A percentile compares a stretch with the other conserved stretches of the same genome.
These are phyloP conservation scores for Paspalum vaginatum DNA, from an alignment of 176 grass and related monocot genomes.

Conservation along the genomic window DNA sequence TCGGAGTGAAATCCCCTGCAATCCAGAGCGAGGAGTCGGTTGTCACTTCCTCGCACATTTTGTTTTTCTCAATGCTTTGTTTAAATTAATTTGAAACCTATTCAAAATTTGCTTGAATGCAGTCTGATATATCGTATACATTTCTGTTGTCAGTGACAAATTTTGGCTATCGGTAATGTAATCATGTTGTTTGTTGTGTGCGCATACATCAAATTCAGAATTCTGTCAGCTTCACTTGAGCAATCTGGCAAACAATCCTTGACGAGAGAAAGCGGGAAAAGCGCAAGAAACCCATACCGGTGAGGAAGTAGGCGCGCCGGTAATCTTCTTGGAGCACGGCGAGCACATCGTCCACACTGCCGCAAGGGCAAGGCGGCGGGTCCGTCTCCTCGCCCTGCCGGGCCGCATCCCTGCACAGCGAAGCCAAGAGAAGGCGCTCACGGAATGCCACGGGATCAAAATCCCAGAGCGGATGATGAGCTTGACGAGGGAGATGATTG, in stretches of 20 bases:
- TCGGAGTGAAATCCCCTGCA: slow-evolving; percentile 68
- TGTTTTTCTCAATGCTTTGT: too few relatives aligned
- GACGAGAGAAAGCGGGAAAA: background rate
- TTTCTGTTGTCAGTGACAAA: too few relatives aligned
- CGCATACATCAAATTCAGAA: background rate
- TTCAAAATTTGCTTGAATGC: too few relatives aligned
- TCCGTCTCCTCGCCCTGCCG: slow-evolving; percentile 6
- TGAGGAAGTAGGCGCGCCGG: slow-evolving; percentile 84
- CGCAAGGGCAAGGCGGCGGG: slow-evolving; percentile 24
- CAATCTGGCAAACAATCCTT: background rate
- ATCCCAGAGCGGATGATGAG: background rate
- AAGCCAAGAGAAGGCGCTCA: background rate
- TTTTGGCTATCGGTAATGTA: too few relatives aligned
- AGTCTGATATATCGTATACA: too few relatives aligned
- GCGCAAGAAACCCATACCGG: slow-evolving; percentile 45
- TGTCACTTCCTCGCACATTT: background rate
- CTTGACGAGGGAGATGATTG: background rate
- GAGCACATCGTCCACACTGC: slow-evolving; percentile 67
- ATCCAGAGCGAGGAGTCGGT: background rate
- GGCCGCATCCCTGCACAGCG: slow-evolving; percentile 29
- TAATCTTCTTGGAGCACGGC: slow-evolving; percentile 65
- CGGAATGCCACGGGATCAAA: background rate
- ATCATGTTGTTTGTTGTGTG: background rate
- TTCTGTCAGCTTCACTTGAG: background rate
- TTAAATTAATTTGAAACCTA: too few relatives aligned